These are phyloP conservation scores for Zangia roseola DNA, from an alignment of 768 basidiomycete genomes.

Conservation along the genomic window DNA sequence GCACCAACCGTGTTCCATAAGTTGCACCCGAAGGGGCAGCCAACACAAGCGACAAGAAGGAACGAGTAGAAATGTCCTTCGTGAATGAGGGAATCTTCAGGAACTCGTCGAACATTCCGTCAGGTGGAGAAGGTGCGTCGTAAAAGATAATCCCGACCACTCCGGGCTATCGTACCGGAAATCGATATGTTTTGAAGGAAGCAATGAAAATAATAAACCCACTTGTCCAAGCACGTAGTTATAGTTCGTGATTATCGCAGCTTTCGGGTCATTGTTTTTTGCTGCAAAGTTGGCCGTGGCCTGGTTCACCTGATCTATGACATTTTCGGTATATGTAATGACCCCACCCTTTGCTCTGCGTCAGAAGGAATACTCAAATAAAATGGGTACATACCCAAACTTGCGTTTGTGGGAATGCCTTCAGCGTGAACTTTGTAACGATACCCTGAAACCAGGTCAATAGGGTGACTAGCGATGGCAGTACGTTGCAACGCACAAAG, in stretches of 20 bases:
- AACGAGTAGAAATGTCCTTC: slow-evolving; percentile 7
- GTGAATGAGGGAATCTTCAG: slow-evolving; percentile 4
- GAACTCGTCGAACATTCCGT: slow-evolving; percentile 28
- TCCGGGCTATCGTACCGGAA: neutral
- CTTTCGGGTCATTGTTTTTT: slow-evolving; percentile 23
- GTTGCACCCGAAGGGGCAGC: neutral
- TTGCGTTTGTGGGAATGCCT: slow-evolving; percentile 50
- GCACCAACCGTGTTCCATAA: slow-evolving; percentile 6
- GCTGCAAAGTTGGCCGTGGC: slow-evolving; percentile 24
- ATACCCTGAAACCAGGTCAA: slow-evolving; percentile 41
- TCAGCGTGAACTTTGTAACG: slow-evolving; percentile 56
- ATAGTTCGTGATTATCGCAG: slow-evolving; percentile 42
- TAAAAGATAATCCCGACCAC: slow-evolving; percentile 47
- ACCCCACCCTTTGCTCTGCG: slow-evolving; percentile 46
- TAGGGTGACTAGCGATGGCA: neutral
- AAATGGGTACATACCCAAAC: slow-evolving; percentile 52
- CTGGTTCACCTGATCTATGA: slow-evolving; percentile 10
- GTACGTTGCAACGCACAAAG: slow-evolving; percentile 35
- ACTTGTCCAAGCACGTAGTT: slow-evolving; percentile 24
- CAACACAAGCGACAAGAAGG: slow-evolving; percentile 13
- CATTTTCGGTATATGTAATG: slow-evolving; percentile 28
- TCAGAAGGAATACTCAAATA: neutral
- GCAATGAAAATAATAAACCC: neutral
- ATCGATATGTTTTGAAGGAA: neutral
- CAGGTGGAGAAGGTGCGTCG: slow-evolving; percentile 36